phyloP scores from a whole-genome alignment of 2,329 filamentous ascomycete genomes.

The Metarhizium rileyi region DNA sequence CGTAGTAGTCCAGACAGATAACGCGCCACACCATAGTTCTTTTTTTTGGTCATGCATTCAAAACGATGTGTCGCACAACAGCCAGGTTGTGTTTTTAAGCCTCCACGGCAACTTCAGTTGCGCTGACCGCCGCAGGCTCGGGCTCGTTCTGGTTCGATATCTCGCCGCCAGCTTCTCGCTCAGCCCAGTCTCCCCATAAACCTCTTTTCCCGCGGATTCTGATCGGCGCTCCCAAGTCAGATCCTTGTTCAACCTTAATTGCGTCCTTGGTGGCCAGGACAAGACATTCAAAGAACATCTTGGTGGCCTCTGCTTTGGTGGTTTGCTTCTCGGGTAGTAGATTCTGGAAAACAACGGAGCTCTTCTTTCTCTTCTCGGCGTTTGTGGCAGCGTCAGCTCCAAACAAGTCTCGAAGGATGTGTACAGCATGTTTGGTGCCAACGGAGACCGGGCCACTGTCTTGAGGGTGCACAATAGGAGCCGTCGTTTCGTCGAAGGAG shows the following conservation, averaged over 20 bases:
- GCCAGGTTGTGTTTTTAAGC: conserved; percentile 16
- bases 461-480: conserved; percentile 65
- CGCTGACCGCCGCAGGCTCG: conserved; percentile 22
- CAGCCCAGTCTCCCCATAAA: conserved; percentile 96
- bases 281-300: conserved; percentile 98
- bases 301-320: conserved; percentile 83
- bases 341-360: conserved; percentile 79
- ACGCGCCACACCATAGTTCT: conserved; percentile 1
- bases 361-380: conserved; percentile 63
- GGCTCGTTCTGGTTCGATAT: conserved; percentile 42
- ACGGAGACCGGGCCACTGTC: conserved; percentile 82
- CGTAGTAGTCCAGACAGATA: conserved; percentile 1
- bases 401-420: conserved; percentile 83
- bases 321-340: conserved; percentile 75
- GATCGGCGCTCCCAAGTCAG: conserved; percentile 68
- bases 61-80: conserved; percentile 7
- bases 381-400: conserved; percentile 61
- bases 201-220: conserved; percentile 82
- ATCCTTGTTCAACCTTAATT: conserved; percentile 85
- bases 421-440: conserved; percentile 91
- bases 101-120: conserved; percentile 27
- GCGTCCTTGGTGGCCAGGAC: conserved; percentile 97
- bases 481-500: conserved; percentile 70
- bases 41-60: conserved; percentile 1
- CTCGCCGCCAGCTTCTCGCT: conserved; percentile 58